These are phyloP conservation scores for Trichoderma lentiforme DNA, from an alignment of 2,329 filamentous ascomycete genomes.

Conservation along the genomic window DNA sequence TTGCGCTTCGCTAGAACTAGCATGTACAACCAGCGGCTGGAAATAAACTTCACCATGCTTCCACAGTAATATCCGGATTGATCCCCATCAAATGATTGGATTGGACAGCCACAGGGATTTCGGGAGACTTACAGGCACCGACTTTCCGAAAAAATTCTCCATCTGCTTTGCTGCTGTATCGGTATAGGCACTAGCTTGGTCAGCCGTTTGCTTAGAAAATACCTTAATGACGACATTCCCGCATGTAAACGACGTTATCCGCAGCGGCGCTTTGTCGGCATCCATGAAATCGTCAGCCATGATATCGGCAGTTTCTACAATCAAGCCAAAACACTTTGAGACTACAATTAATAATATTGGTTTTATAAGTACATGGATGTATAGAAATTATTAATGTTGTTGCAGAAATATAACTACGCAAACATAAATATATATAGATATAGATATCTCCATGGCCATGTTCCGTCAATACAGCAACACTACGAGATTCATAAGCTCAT, in stretches of 20 bases:
- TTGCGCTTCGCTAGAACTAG: not conserved
- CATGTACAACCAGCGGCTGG: not conserved
- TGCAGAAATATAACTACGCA: not conserved
- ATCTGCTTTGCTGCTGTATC: not conserved
- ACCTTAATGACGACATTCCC: not conserved
- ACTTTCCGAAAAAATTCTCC: not conserved
- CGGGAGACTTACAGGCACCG: not conserved
- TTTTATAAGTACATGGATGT: not conserved
- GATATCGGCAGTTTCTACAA: not conserved
- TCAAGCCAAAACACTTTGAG: not conserved
- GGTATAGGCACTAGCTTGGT: not conserved
- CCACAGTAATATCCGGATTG: not conserved
- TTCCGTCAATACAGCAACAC: not conserved
- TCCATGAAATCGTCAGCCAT: not conserved
- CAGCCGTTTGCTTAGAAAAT: not conserved
- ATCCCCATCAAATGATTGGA: not conserved
- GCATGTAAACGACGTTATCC: not conserved
- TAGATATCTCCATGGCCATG: not conserved
- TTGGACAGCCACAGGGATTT: not conserved
- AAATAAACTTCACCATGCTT: not conserved
- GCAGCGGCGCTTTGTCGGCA: not conserved
- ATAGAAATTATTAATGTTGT: not conserved
- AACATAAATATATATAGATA: not conserved
- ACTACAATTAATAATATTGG: not conserved
- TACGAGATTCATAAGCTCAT: not conserved